A percentile compares a stretch with the other conserved stretches of the same genome.
Evolutionary conservation across 306 rosid species (phyloP).

Genomic region (Glycyrrhiza uralensis): DNA sequence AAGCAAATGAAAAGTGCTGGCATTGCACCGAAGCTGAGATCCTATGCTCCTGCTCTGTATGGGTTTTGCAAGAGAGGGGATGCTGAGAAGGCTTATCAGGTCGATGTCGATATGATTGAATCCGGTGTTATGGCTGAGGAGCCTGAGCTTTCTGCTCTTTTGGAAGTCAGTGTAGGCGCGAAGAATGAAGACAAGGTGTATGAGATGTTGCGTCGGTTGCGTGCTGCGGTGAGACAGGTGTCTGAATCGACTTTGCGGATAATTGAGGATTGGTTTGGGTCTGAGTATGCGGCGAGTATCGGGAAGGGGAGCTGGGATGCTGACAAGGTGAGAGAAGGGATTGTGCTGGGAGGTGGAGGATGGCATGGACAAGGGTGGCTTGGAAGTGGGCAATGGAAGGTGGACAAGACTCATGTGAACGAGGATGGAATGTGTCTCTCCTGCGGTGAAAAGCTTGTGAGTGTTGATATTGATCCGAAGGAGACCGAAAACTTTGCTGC

Average conservation of each 20-base stretch:
- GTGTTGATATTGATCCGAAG: constrained; percentile 83
- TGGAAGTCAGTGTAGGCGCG: constrained; percentile 48
- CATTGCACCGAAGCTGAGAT: constrained; percentile 68
- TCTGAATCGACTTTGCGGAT: constrained; percentile 57
- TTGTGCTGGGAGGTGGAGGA: constrained; percentile 79
- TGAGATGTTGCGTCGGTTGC: constrained; percentile 68
- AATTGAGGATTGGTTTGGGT: constrained; percentile 70
- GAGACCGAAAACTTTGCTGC: constrained; percentile 74
- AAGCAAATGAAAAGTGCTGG: constrained; percentile 62
- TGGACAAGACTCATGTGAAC: constrained; percentile 58
- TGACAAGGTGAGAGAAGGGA: constrained; percentile 49
- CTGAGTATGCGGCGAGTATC: constrained; percentile 44
- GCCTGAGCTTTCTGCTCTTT: constrained; percentile 69
- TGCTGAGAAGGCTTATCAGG: constrained; percentile 68
- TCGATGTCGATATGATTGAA: constrained; percentile 68
- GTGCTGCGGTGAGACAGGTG: constrained; percentile 72
- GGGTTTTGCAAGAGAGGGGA: constrained; percentile 78
- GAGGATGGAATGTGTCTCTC: constrained; percentile 57
- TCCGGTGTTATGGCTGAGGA: constrained; percentile 61
- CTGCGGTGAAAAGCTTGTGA: constrained; percentile 65
- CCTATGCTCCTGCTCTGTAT: constrained; percentile 76
- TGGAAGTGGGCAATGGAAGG: constrained; percentile 81
- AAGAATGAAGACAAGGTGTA: constrained; percentile 62
- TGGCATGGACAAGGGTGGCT: constrained; percentile 99
- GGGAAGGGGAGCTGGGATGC: constrained; percentile 68